Evolutionary conservation across 208 protist genomes (phyloP).

Genomic region (Leishmania guyanensis): DNA sequence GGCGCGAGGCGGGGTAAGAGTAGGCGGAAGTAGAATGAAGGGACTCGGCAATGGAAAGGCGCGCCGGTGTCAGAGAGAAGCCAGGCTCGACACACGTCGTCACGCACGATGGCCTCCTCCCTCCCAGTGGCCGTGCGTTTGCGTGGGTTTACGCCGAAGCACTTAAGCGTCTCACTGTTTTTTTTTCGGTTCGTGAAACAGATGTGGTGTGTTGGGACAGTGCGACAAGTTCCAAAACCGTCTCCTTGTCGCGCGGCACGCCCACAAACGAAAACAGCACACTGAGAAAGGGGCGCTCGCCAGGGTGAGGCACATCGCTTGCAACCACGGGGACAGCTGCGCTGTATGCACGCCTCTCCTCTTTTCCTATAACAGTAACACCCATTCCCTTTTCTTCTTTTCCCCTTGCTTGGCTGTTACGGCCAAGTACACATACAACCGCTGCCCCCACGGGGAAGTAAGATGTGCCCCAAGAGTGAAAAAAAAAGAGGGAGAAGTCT

Average conservation of each 20-base stretch:
- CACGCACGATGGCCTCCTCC: not conserved
- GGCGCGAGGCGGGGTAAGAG: not conserved
- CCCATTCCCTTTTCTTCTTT: not conserved
- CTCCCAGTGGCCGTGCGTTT: not conserved
- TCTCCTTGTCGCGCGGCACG: not conserved
- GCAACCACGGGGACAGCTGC: not conserved
- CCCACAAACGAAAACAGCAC: constrained; percentile 1
- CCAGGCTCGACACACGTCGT: not conserved
- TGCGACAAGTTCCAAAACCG: not conserved
- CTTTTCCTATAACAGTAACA: not conserved
- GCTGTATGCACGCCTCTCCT: not conserved
- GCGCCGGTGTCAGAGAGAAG: not conserved
- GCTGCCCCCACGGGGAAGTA: not conserved
- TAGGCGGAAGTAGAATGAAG: not conserved
- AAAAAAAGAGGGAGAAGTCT: not conserved
- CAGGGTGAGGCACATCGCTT: not conserved
- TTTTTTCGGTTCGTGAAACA: not conserved
- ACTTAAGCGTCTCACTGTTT: not conserved
- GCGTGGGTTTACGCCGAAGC: not conserved
- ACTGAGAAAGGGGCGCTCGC: not conserved
- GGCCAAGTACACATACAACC: constrained; percentile 4
- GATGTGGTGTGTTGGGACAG: not conserved
- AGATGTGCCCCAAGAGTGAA: not conserved
- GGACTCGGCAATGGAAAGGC: not conserved
- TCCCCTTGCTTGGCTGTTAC: not conserved